Percentiles rank a stretch among this genome's conserved stretches.
phyloP scores from a whole-genome alignment of 179 eudicot genomes.

The Silene coronaria region DNA sequence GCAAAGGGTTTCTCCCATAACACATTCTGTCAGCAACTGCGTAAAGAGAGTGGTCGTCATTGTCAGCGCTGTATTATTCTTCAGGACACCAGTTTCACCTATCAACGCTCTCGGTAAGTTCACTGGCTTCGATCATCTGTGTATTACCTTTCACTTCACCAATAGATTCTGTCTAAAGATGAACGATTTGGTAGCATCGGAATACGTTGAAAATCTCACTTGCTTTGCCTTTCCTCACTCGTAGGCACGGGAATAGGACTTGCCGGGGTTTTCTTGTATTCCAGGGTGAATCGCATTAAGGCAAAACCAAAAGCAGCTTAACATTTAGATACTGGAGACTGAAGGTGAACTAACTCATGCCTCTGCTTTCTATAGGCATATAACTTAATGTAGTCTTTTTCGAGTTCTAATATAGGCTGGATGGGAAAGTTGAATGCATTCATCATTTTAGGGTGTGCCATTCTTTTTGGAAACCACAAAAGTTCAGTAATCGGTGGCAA shows the following conservation, averaged over 20 bases:
- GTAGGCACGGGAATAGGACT: slow-evolving; percentile 83
- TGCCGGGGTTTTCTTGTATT: slow-evolving; percentile 88
- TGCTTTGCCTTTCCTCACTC: background rate
- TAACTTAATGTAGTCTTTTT: background rate
- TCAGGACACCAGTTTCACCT: slow-evolving; percentile 74
- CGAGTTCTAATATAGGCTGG: slow-evolving; percentile 14
- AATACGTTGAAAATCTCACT: background rate
- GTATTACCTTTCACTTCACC: background rate
- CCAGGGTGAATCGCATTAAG: slow-evolving; percentile 72
- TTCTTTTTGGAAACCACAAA: background rate
- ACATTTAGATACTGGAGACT: slow-evolving; percentile 14
- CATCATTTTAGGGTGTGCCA: slow-evolving; percentile 8
- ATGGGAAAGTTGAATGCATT: slow-evolving; percentile 8
- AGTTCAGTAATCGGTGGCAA: background rate
- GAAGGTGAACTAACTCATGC: background rate
- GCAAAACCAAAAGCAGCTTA: slow-evolving; percentile 60
- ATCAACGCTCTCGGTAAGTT: slow-evolving; percentile 44
- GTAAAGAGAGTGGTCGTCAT: slow-evolving; percentile 95
- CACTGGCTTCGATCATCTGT: background rate
- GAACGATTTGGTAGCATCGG: background rate
- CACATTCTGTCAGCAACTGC: slow-evolving; percentile 91
- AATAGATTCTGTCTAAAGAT: background rate
- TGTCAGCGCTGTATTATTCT: slow-evolving; percentile 79
- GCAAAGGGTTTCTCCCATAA: slow-evolving; percentile 89
- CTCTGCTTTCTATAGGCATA: slow-evolving; percentile 12